Percentiles rank a stretch among this genome's conserved stretches.
These are phyloP conservation scores for Acanthamoeba comandoni DNA, from an alignment of 208 protist species.

Conservation along the genomic window DNA sequence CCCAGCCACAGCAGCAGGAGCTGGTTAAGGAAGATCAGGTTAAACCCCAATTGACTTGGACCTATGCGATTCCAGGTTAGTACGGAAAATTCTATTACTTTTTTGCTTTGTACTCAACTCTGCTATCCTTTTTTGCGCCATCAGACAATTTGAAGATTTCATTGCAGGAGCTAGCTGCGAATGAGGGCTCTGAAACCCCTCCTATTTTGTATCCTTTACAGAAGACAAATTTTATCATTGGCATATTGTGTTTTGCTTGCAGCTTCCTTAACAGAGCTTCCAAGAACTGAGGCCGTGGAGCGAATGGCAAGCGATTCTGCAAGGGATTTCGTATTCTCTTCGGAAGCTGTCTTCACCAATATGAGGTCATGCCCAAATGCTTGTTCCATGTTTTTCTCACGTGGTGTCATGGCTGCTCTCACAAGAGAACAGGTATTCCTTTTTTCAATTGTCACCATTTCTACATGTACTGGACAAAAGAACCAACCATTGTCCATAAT, in stretches of 20 bases:
- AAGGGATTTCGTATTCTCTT: background rate
- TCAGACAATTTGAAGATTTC: background rate
- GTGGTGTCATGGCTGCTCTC: slow-evolving; percentile 5
- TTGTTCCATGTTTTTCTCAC: slow-evolving; percentile 29
- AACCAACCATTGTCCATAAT: too few species aligned
- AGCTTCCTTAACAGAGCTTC: background rate
- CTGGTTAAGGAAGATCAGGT: background rate
- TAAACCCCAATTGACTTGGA: background rate
- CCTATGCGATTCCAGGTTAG: background rate
- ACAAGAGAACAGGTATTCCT: background rate
- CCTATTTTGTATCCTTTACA: background rate
- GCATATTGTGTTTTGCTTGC: background rate
- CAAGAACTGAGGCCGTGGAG: slow-evolving; percentile 15
- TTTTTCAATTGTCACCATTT: too few species aligned
- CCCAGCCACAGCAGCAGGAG: background rate
- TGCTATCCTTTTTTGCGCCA: background rate
- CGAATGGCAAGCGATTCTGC: slow-evolving; percentile 41
- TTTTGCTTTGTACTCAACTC: background rate
- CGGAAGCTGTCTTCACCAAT: background rate
- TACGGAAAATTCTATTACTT: background rate
- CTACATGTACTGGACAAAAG: too few species aligned
- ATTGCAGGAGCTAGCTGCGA: slow-evolving; percentile 1
- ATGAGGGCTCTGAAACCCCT: background rate
- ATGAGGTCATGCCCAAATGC: slow-evolving; percentile 12
- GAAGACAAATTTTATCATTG: background rate